phyloP scores from a whole-genome alignment of 2,329 filamentous ascomycete genomes.

The Sclerotinia spermophila region DNA sequence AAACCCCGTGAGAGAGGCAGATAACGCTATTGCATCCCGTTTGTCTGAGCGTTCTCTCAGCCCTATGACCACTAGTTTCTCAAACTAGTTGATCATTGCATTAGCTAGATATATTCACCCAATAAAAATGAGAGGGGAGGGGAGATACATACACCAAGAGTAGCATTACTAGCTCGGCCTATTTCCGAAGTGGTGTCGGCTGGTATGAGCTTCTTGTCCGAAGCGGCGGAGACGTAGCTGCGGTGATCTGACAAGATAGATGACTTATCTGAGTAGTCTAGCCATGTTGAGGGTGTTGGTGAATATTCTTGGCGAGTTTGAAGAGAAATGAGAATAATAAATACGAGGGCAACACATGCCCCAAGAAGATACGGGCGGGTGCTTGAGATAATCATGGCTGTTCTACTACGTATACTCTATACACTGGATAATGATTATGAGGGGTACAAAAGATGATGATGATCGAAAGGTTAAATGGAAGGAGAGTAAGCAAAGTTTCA shows the following conservation, averaged over 20 bases:
- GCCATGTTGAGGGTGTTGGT: not conserved
- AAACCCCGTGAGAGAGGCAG: slow-evolving; percentile 43
- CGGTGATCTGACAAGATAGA: not conserved
- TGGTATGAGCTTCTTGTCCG: not conserved
- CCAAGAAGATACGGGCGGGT: not conserved
- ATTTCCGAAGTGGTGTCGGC: slow-evolving; percentile 5
- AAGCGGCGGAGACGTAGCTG: not conserved
- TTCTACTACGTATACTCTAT: not conserved
- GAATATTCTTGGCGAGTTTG: not conserved
- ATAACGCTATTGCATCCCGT: slow-evolving; percentile 45
- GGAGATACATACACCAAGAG: not conserved
- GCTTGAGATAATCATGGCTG: not conserved
- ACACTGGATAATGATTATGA: not conserved
- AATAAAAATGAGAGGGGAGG: not conserved
- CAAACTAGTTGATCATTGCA: slow-evolving; percentile 33
- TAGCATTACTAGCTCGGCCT: slow-evolving; percentile 1
- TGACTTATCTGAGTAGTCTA: slow-evolving; percentile 12
- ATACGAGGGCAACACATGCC: not conserved
- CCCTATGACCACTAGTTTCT: slow-evolving; percentile 46
- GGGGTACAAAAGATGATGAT: not conserved
- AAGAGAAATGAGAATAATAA: not conserved
- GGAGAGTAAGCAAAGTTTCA: not conserved
- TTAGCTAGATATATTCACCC: not conserved
- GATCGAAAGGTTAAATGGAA: not conserved
- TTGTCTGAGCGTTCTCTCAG: slow-evolving; percentile 47